phyloP scores from a whole-genome alignment of 139 green algal species.

The Chlorella sp. region DNA sequence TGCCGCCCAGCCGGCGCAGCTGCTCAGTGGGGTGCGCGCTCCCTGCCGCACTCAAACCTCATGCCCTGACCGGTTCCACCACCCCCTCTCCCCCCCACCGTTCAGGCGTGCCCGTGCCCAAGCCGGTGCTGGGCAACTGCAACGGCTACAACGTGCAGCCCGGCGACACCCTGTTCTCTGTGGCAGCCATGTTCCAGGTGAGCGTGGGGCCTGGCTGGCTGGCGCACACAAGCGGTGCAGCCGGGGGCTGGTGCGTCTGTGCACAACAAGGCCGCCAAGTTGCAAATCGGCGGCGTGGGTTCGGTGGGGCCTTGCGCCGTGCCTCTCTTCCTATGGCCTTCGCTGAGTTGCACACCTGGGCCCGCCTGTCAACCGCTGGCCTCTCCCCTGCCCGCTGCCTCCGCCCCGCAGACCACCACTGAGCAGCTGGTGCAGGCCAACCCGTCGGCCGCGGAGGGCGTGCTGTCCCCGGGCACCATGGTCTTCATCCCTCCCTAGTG shows the following conservation, averaged over 20 bases:
- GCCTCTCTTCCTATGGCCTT: too few relatives aligned
- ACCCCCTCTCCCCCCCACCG: not conserved
- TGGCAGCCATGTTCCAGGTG: slow-evolving; percentile 6
- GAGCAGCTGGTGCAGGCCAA: slow-evolving; percentile 5
- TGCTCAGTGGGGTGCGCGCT: too few relatives aligned
- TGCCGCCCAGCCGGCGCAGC: too few relatives aligned
- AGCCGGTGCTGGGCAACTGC: slow-evolving; percentile 31
- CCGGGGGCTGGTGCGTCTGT: too few relatives aligned
- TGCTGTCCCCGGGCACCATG: slow-evolving; percentile 10
- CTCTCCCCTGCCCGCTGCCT: not conserved
- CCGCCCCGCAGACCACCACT: slow-evolving; percentile 7
- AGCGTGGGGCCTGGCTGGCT: too few relatives aligned
- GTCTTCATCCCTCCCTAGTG: slow-evolving; percentile 21
- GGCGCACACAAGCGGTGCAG: too few relatives aligned
- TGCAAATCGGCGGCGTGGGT: too few relatives aligned
- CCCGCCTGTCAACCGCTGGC: too few relatives aligned
- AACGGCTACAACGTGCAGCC: slow-evolving; percentile 7
- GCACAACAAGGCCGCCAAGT: too few relatives aligned
- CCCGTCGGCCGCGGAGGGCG: slow-evolving; percentile 5
- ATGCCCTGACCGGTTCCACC: not conserved
- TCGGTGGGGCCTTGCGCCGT: too few relatives aligned
- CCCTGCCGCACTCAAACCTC: not conserved
- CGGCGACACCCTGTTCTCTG: slow-evolving; percentile 28
- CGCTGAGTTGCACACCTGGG: too few relatives aligned
- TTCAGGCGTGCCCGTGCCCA: slow-evolving; percentile 10